Evolutionary conservation across 805 yeast species (phyloP).

Genomic region (Torulaspora maleeae): DNA sequence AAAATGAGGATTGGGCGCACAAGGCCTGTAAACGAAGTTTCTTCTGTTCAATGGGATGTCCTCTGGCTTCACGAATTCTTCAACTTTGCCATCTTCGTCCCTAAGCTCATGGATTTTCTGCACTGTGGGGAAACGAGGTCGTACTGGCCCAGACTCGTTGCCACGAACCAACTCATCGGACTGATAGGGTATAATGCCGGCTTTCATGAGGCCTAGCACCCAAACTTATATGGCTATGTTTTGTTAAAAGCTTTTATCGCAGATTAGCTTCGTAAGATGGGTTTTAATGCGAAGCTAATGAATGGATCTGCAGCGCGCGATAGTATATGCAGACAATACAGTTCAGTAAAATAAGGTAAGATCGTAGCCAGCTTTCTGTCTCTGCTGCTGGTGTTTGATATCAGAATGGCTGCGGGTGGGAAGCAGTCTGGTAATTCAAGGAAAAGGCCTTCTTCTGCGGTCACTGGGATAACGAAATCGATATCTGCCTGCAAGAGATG

Average conservation of each 20-base stretch:
- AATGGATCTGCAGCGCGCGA: too few relatives aligned
- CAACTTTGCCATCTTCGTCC: neutral
- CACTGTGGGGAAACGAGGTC: conserved; percentile 26
- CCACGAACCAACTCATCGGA: conserved; percentile 25
- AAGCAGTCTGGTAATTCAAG: conserved; percentile 2
- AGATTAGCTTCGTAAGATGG: too few relatives aligned
- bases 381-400: neutral
- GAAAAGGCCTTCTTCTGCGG: conserved; percentile 18
- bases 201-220: conserved; percentile 18
- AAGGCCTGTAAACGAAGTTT: conserved; percentile 76
- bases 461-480: conserved; percentile 51
- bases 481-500: conserved; percentile 87
- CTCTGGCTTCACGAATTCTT: conserved; percentile 39
- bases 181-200: conserved; percentile 31
- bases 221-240: too few relatives aligned
- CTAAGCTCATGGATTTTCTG: conserved; percentile 17
- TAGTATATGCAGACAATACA: too few relatives aligned
- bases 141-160: conserved; percentile 1
- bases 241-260: too few relatives aligned
- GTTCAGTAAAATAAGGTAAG: too few relatives aligned
- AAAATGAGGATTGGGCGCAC: conserved; percentile 64
- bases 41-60: conserved; percentile 77
- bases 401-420: conserved; percentile 2
- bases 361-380: neutral
- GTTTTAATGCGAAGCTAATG: too few relatives aligned